Evolutionary conservation across 2,329 filamentous ascomycete species (phyloP), one percentile per base, ranked within the genome.

Genomic region (Cladosporium cucumerinum): DNA sequence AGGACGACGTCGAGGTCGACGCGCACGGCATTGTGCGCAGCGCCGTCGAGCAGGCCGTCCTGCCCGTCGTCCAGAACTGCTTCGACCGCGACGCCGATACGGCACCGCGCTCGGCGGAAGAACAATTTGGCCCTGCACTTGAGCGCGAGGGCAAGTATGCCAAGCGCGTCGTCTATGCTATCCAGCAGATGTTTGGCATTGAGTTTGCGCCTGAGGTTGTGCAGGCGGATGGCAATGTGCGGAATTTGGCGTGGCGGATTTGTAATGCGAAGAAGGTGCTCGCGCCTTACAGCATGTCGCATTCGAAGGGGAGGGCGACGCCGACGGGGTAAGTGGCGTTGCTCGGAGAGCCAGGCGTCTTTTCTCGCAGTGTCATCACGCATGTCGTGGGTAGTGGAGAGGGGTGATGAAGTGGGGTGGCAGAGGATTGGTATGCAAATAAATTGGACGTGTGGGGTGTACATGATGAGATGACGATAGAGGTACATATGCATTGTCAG

Each of bases 221-320:
- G 34, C 87, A 91, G 61, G 93, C 93, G 0, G 95, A 99, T 79
- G 92, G 95, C 6, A 96, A 89, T 71, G 91, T 98, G 66, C 87
- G 85, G 73, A 97, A 96, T 75, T 81, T 99, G 68, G 93, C 93
- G 6, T 97, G 94, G 93, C 86, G 95, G 73, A 91, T 99, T 68
- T 95, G 90, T 77, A 96, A 96, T 76, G 95, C 95, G 39, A 97
- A 97, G 82, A 92, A 93, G 79, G 95, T 97, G 69, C 78, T 98
- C 73, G 80, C 80, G 62, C 81, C 81, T 36, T 83, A 82, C 70
- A 82, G 80, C 69, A 82, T 82, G 80, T 78, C 78, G 8, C 71
- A 75, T 21, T 79, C 75, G 30, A 76, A 75, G 63, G 81, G 80
- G 49, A 66, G 69, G 28, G 68, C 65, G 14, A 73, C 73, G 49